These are phyloP conservation scores for Chlorella variabilis DNA, from an alignment of 163 green algal genomes.

Conservation along the genomic window DNA sequence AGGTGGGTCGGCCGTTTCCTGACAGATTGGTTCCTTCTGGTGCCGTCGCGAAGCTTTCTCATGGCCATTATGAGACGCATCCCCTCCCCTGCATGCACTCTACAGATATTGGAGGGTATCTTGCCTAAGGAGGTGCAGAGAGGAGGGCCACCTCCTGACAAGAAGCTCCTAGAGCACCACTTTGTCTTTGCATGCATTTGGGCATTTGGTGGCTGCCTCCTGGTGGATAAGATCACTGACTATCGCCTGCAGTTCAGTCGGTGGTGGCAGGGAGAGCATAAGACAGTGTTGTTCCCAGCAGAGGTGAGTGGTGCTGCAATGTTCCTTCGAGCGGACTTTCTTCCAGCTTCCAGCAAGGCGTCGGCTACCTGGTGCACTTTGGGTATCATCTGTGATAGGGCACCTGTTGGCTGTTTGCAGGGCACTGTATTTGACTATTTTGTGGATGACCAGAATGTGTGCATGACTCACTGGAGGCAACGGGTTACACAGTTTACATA, in stretches of 20 bases:
- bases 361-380: not conserved
- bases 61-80: too few relatives aligned
- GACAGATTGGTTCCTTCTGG: too few relatives aligned
- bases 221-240: slow-evolving; percentile 62
- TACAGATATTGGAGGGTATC: slow-evolving; percentile 89
- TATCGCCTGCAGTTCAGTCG: slow-evolving; percentile 87
- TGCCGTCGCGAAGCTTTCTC: too few relatives aligned
- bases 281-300: slow-evolving; percentile 80
- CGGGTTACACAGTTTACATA: slow-evolving; percentile 81
- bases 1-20: slow-evolving; percentile 6
- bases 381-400: too few relatives aligned
- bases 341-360: not conserved
- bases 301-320: slow-evolving; percentile 49
- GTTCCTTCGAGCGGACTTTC: not conserved
- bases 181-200: slow-evolving; percentile 96
- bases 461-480: slow-evolving; percentile 82
- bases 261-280: slow-evolving; percentile 92
- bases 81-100: not conserved
- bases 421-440: slow-evolving; percentile 95
- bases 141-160: slow-evolving; percentile 71
- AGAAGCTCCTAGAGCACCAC: slow-evolving; percentile 90
- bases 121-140: slow-evolving; percentile 71
- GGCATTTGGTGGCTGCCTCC: slow-evolving; percentile 92
- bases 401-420: slow-evolving; percentile 11
- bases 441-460: slow-evolving; percentile 73